These are phyloP conservation scores for Zea mays DNA, from an alignment of 176 grass and related monocot species.

Conservation along the genomic window DNA sequence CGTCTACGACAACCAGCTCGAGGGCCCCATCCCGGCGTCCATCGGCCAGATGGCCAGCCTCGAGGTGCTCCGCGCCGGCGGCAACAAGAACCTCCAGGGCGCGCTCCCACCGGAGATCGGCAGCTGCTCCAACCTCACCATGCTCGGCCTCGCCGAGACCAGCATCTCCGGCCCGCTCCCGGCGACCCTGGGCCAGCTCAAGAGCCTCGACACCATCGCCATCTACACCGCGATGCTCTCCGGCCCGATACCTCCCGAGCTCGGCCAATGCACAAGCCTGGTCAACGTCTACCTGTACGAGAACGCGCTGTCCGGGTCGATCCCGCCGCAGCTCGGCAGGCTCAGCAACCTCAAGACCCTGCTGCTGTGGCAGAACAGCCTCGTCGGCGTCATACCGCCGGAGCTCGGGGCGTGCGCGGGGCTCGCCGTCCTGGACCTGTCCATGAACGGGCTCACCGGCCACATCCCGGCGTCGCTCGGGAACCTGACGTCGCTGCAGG, in stretches of 20 bases:
- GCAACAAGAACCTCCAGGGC: slow-evolving; percentile 78
- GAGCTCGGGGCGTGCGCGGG: slow-evolving; percentile 56
- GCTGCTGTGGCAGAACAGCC: slow-evolving; percentile 79
- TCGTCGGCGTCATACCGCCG: slow-evolving; percentile 83
- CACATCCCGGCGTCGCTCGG: slow-evolving; percentile 77
- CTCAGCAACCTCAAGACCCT: slow-evolving; percentile 61
- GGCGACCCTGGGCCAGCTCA: slow-evolving; percentile 49
- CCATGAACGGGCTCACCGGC: slow-evolving; percentile 73
- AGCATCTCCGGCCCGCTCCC: slow-evolving; percentile 69
- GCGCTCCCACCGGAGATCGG: slow-evolving; percentile 60
- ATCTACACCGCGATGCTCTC: slow-evolving; percentile 77
- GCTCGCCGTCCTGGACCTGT: slow-evolving; percentile 62
- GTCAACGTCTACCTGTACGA: slow-evolving; percentile 76
- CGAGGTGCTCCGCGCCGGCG: slow-evolving; percentile 59
- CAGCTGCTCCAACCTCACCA: slow-evolving; percentile 56
- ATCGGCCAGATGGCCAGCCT: slow-evolving; percentile 53
- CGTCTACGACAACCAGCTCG: slow-evolving; percentile 85
- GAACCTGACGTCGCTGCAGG: slow-evolving; percentile 58
- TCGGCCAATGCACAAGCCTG: slow-evolving; percentile 56
- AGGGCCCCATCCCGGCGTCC: slow-evolving; percentile 57
- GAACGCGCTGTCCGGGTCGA: slow-evolving; percentile 68
- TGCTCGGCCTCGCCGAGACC: slow-evolving; percentile 82
- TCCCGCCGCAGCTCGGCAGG: slow-evolving; percentile 66
- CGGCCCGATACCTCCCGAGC: slow-evolving; percentile 66
- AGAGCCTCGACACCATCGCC: slow-evolving; percentile 64